Evolutionary conservation across 805 yeast genomes (phyloP).

Genomic region (Clavispora asparagi): DNA sequence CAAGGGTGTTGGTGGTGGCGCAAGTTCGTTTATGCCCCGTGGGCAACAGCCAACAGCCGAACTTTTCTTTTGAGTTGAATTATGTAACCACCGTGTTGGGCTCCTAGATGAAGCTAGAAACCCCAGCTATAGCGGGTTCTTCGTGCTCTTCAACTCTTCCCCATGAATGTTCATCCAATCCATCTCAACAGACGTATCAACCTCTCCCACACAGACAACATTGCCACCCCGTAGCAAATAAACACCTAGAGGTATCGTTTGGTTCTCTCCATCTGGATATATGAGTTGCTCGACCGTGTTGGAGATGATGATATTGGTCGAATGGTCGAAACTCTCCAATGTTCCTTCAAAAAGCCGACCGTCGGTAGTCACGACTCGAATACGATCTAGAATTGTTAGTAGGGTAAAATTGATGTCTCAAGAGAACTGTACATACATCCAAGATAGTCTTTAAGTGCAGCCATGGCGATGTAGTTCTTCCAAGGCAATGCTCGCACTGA

Average conservation of each 20-base stretch:
- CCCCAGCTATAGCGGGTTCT: constrained; percentile 28
- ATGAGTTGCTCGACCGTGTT: constrained; percentile 49
- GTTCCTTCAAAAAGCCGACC: constrained; percentile 47
- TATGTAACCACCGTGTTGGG: too few relatives aligned
- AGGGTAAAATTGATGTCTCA: background rate
- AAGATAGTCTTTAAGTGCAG: constrained; percentile 27
- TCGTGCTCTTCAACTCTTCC: constrained; percentile 30
- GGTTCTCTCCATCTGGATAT: constrained; percentile 34
- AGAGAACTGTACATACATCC: constrained; percentile 24
- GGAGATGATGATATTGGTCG: constrained; percentile 54
- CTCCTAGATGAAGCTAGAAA: too few relatives aligned
- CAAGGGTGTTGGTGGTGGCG: too few relatives aligned
- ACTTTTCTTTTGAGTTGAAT: too few relatives aligned
- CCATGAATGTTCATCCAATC: constrained; percentile 39
- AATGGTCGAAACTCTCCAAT: constrained; percentile 56
- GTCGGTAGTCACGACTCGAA: constrained; percentile 53
- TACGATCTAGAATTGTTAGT: constrained; percentile 33
- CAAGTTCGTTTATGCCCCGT: too few relatives aligned
- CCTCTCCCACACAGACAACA: constrained; percentile 51
- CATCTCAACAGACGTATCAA: constrained; percentile 40
- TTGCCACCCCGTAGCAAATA: constrained; percentile 55
- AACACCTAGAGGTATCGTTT: constrained; percentile 42
- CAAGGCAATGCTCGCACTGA: background rate
- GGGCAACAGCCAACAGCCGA: too few relatives aligned
- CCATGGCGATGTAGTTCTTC: constrained; percentile 16